Conservation (phyloP, 768 basidiomycete genomes). For the Calocera cornea region DNA sequence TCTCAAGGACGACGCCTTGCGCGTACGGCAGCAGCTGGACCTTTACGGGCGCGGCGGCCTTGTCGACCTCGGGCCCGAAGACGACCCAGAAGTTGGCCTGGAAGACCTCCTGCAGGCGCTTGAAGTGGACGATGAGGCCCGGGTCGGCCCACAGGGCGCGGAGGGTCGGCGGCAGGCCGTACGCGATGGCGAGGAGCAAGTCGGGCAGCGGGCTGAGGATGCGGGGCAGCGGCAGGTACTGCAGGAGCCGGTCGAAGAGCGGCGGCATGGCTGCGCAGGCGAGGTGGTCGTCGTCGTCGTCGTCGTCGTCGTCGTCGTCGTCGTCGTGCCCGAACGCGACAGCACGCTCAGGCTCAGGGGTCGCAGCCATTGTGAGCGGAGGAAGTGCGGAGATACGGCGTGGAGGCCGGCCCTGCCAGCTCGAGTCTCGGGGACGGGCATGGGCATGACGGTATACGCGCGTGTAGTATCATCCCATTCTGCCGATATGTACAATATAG, state of each 20-base stretch:
- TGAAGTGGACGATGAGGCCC: constrained; percentile 33
- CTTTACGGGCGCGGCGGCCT: constrained; percentile 31
- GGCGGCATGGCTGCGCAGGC: not conserved
- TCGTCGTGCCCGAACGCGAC: no score
- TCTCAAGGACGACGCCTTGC: constrained; percentile 47
- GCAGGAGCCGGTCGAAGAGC: not conserved
- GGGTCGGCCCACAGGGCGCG: constrained; percentile 31
- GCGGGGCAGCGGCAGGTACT: not conserved
- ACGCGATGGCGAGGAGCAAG: constrained; percentile 16
- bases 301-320: not conserved
- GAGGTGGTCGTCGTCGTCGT: not conserved
- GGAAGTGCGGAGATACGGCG: constrained; percentile 24
- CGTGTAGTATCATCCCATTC: no score
- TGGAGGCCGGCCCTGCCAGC: constrained; percentile 34
- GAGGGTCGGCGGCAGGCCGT: constrained; percentile 36
- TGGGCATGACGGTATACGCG: no score
- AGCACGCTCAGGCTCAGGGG: not conserved
- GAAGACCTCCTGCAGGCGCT: constrained; percentile 37
- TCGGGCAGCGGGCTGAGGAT: not conserved
- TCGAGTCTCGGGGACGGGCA: constrained; percentile 26
- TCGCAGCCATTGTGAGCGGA: not conserved
- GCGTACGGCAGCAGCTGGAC: constrained; percentile 40
- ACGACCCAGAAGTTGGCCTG: constrained; percentile 44
- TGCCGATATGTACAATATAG: no score
- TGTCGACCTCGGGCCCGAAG: constrained; percentile 40